Base-by-base conservation (phyloP, 139 green algal genomes). In the Desmodesmus armatus region DNA sequence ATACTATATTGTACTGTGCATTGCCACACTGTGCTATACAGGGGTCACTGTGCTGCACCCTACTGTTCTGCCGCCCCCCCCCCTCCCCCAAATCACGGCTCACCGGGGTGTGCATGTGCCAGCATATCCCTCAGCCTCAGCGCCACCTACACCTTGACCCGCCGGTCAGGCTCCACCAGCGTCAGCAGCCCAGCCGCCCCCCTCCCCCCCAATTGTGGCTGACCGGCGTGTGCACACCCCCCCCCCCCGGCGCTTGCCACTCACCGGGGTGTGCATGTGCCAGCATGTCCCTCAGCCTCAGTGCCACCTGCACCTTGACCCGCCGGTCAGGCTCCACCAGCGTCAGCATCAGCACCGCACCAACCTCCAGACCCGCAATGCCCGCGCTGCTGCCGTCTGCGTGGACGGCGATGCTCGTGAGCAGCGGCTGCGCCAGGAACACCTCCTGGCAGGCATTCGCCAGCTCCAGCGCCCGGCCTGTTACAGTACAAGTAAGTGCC, bases 261-360 rank as follows among this genome's bases (percentile, higher is more conserved):
- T 37, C 55, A 82, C 76, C 76, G 71, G 76, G 55, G 35, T 63
- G 44, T 25, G 44, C 21, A 29, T 69, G 44, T 31, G 76, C 53
- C 76, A 82, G 40, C 76, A 82, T 21, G 25, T 55, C 76, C 55
- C 29, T 39, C 37, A 82, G 27, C 55, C 55, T 40, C 37, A 82
- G 55, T 55, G 43, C 31, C 53, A 82, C 37, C 13, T 55, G n/a
- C 35, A 55, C 55, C 37, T 82, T 82, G 0, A 71, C 0, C 76
- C 72, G 76, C 53, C 55, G 62, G 11, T 40, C 76, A 29, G 49
- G 27, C 19, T 66, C 76, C 27, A 82, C 39, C 35, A 82, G 43
- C 37, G 35, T 72, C 35, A 82, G 40, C 15, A 35, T 33, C 55
- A 82, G 53, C 53, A 33, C 43, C 3, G 17, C 66, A 33, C 27